These are phyloP conservation scores for Trichocomaceae sp. DNA, from an alignment of 2,329 filamentous ascomycete genomes.

Conservation along the genomic window DNA sequence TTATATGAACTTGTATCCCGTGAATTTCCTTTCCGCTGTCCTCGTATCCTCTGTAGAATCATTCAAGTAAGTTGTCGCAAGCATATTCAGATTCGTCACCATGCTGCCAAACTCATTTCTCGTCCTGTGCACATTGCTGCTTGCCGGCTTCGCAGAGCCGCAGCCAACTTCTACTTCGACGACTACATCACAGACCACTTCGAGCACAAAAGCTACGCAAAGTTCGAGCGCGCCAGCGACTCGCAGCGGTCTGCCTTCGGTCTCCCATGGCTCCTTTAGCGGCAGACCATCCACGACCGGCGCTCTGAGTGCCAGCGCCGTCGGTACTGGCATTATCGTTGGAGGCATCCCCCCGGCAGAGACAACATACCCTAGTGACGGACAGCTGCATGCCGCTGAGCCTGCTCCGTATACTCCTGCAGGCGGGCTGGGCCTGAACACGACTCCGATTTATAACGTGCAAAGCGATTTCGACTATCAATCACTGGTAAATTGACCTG, in stretches of 20 bases:
- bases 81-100: background rate
- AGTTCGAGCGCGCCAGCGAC: conserved; percentile 19
- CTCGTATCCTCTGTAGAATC: too few relatives aligned
- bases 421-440: conserved; percentile 70
- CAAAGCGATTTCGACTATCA: conserved; percentile 79
- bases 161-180: background rate
- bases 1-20: background rate
- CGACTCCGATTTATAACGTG: conserved; percentile 66
- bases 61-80: too few relatives aligned
- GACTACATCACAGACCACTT: background rate
- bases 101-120: conserved; percentile 4
- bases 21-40: background rate
- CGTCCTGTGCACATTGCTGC: conserved; percentile 1
- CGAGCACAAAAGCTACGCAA: background rate
- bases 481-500: conserved; percentile 47
- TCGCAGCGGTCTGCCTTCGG: conserved; percentile 45
- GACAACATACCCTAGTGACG: conserved; percentile 65
- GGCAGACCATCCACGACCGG: conserved; percentile 64
- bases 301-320: conserved; percentile 47
- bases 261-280: conserved; percentile 61
- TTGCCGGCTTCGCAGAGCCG: background rate
- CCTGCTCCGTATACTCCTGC: conserved; percentile 66
- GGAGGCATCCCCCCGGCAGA: conserved; percentile 55
- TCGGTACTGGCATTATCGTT: conserved; percentile 53
- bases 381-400: conserved; percentile 58